Conservation (phyloP, 2,329 filamentous ascomycete species). For the Leptographium procerum region DNA sequence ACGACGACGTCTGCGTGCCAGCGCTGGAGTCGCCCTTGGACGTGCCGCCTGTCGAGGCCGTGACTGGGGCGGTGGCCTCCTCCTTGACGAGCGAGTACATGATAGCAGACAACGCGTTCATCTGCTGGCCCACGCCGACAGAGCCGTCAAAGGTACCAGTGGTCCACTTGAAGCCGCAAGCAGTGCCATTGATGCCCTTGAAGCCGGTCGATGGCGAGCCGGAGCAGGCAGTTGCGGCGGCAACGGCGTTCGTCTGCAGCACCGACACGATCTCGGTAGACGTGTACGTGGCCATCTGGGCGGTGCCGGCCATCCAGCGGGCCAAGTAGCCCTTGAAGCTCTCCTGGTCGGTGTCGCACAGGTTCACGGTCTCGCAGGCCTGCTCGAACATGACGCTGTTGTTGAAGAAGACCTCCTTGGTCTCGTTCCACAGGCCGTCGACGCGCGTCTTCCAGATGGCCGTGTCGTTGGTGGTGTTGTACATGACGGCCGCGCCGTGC, state of each 20-base stretch:
- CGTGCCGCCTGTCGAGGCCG: constrained; percentile 46
- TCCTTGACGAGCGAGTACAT: constrained; percentile 45
- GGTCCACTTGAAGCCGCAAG: constrained; percentile 59
- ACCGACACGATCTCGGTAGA: constrained; percentile 36
- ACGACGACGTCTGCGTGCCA: constrained; percentile 20
- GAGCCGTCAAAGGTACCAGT: constrained; percentile 43
- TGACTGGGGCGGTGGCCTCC: constrained; percentile 30
- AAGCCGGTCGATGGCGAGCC: constrained; percentile 32
- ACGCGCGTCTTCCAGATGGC: constrained; percentile 45
- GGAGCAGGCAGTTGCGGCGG: constrained; percentile 40
- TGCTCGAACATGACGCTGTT: constrained; percentile 49
- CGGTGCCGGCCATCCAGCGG: constrained; percentile 50
- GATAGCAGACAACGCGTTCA: constrained; percentile 54
- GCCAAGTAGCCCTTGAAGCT: constrained; percentile 67
- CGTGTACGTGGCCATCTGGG: constrained; percentile 43
- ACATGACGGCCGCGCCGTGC: constrained; percentile 49
- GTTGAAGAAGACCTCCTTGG: constrained; percentile 44
- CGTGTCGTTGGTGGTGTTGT: constrained; percentile 43
- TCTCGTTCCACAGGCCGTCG: constrained; percentile 43
- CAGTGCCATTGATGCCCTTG: constrained; percentile 43
- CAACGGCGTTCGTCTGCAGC: constrained; percentile 37
- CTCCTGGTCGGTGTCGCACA: constrained; percentile 60
- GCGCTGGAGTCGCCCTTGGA: constrained; percentile 39
- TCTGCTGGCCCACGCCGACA: constrained; percentile 57
- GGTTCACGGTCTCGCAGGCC: constrained; percentile 48